Evolutionary conservation across 352 stramenopile species (phyloP).

Genomic region (Hyaloperonospora arabidopsidis): DNA sequence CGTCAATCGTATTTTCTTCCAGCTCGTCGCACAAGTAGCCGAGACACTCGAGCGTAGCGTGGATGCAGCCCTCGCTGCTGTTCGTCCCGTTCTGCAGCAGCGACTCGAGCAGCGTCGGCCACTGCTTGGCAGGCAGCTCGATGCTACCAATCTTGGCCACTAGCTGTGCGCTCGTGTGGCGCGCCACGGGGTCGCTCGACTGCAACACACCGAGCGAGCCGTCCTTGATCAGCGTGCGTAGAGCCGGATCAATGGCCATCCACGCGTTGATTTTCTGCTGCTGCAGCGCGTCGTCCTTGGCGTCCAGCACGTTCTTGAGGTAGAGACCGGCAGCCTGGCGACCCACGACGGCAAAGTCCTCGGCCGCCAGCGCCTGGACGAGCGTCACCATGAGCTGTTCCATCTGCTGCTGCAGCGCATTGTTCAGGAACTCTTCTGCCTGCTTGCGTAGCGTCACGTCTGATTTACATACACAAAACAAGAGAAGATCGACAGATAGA

Average conservation of each 20-base stretch:
- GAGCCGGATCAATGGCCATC: slow-evolving; percentile 60
- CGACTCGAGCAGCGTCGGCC: slow-evolving; percentile 87
- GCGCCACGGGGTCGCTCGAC: slow-evolving; percentile 54
- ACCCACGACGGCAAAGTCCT: slow-evolving; percentile 71
- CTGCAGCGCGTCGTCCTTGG: slow-evolving; percentile 77
- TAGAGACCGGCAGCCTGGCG: slow-evolving; percentile 77
- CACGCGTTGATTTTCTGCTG: slow-evolving; percentile 72
- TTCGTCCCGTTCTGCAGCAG: slow-evolving; percentile 91
- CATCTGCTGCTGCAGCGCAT: slow-evolving; percentile 71
- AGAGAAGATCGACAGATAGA: background rate
- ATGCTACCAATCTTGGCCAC: slow-evolving; percentile 92
- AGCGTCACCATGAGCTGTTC: slow-evolving; percentile 80
- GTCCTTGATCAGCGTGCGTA: slow-evolving; percentile 77
- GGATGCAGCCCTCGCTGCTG: slow-evolving; percentile 84
- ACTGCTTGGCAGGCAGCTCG: slow-evolving; percentile 91
- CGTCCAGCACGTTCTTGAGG: slow-evolving; percentile 82
- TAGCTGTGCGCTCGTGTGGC: slow-evolving; percentile 86
- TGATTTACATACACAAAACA: slow-evolving; percentile 13
- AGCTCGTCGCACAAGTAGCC: slow-evolving; percentile 82
- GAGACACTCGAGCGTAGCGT: slow-evolving; percentile 82
- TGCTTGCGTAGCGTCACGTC: slow-evolving; percentile 69
- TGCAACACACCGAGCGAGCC: slow-evolving; percentile 53
- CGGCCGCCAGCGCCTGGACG: slow-evolving; percentile 62
- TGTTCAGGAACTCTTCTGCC: slow-evolving; percentile 78
- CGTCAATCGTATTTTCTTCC: slow-evolving; percentile 61